A percentile compares a stretch with the other conserved stretches of the same genome.
These are phyloP conservation scores for Monascus purpureus DNA, from an alignment of 495 filamentous ascomycete species.

Conservation along the genomic window DNA sequence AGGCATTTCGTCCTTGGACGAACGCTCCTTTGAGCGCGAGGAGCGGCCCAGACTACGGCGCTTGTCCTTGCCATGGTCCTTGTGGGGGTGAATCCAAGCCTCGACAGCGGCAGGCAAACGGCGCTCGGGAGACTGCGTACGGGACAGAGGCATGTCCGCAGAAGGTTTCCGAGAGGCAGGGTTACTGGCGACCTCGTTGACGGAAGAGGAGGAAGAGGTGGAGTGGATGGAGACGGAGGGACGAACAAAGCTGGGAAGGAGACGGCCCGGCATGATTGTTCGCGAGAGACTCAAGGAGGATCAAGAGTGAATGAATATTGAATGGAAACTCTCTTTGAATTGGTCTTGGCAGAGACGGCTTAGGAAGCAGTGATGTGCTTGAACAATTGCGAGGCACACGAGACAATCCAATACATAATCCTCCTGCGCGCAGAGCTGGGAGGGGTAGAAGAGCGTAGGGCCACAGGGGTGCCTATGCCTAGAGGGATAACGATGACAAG, in stretches of 20 bases:
- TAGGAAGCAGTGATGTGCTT: constrained; percentile 19
- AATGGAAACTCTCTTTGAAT: background rate
- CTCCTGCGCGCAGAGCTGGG: background rate
- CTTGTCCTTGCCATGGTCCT: constrained; percentile 32
- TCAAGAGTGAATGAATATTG: background rate
- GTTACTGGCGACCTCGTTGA: constrained; percentile 25
- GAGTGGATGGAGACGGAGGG: constrained; percentile 23
- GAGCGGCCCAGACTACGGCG: constrained; percentile 21
- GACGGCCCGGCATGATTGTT: constrained; percentile 30
- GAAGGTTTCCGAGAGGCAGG: constrained; percentile 18
- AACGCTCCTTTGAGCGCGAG: constrained; percentile 28
- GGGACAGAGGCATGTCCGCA: constrained; percentile 12
- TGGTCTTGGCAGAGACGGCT: constrained; percentile 3
- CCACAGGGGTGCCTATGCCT: too few relatives aligned
- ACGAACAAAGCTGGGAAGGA: constrained; percentile 32
- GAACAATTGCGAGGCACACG: constrained; percentile 10
- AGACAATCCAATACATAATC: constrained; percentile 18
- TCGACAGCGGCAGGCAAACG: constrained; percentile 32
- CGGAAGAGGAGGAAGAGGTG: constrained; percentile 26
- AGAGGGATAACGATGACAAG: background rate
- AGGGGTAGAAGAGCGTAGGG: too few relatives aligned
- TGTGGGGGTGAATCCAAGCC: constrained; percentile 31
- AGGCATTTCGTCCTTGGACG: constrained; percentile 11
- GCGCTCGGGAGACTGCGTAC: constrained; percentile 27
- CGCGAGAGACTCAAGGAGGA: background rate